Evolutionary conservation across 2,329 filamentous ascomycete species (phyloP).

Genomic region (Pseudocercospora fijiensis): DNA sequence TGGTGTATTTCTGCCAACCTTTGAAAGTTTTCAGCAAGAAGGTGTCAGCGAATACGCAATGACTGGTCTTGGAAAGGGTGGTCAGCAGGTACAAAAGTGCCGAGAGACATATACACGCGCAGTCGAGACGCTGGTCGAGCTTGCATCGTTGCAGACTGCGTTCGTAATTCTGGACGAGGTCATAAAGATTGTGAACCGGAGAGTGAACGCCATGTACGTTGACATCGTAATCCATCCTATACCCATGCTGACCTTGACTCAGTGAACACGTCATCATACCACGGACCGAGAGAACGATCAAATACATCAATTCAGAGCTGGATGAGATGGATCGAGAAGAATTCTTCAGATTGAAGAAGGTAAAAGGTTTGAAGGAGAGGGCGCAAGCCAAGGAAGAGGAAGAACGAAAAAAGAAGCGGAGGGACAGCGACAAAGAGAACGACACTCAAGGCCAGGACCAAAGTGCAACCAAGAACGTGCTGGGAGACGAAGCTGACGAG

Average conservation of each 20-base stretch:
- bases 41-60: conserved; percentile 90
- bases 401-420: conserved; percentile 32
- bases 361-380: conserved; percentile 68
- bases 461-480: conserved; percentile 32
- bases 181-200: conserved; percentile 97
- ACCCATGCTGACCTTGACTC: conserved; percentile 25
- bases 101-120: conserved; percentile 94
- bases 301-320: conserved; percentile 98
- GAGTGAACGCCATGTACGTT: conserved; percentile 90
- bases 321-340: conserved; percentile 97
- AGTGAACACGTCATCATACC: conserved; percentile 95
- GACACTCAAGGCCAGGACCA: conserved; percentile 22
- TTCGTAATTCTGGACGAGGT: conserved; percentile 98
- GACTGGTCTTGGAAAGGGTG: conserved; percentile 93
- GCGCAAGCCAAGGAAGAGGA: conserved; percentile 45
- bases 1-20: conserved; percentile 88
- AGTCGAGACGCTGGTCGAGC: conserved; percentile 91
- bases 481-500: conserved; percentile 40
- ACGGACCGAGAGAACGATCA: conserved; percentile 98
- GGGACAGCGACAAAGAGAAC: conserved; percentile 36
- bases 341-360: conserved; percentile 96
- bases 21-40: conserved; percentile 86
- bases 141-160: conserved; percentile 93
- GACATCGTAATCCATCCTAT: background rate
- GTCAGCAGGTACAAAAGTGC: conserved; percentile 92